These are phyloP conservation scores for Amanita brunnescens DNA, from an alignment of 768 basidiomycete genomes.

Conservation along the genomic window DNA sequence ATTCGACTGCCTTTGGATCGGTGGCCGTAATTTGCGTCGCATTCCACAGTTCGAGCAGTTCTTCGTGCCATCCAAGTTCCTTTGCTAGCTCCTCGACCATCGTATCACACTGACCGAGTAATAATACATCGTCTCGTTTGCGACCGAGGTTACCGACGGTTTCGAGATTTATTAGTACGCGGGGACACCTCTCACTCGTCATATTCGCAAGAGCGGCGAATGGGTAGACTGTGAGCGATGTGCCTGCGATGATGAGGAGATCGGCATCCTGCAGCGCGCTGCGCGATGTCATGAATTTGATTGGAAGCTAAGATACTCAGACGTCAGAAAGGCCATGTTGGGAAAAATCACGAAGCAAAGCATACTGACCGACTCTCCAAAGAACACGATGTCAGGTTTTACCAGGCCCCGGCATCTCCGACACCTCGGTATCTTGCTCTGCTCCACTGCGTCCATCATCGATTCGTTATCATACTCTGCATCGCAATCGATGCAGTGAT, in stretches of 20 bases:
- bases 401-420: constrained; percentile 59
- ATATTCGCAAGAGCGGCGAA: constrained; percentile 71
- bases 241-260: constrained; percentile 85
- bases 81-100: constrained; percentile 51
- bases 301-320: constrained; percentile 50
- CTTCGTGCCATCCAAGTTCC: constrained; percentile 69
- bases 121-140: constrained; percentile 47
- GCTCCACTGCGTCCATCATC: constrained; percentile 56
- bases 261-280: constrained; percentile 57
- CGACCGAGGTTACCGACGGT: constrained; percentile 58
- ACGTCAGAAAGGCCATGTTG: not conserved
- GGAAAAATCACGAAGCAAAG: too few species aligned
- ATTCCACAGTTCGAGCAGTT: constrained; percentile 47
- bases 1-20: constrained; percentile 3
- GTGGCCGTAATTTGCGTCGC: constrained; percentile 28
- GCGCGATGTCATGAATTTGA: constrained; percentile 51
- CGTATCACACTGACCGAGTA: constrained; percentile 67
- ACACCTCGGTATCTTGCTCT: constrained; percentile 65
- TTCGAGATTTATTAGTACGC: constrained; percentile 87
- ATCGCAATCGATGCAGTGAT: constrained; percentile 74
- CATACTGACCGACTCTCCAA: constrained; percentile 63
- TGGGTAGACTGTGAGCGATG: constrained; percentile 79
- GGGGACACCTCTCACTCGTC: constrained; percentile 52
- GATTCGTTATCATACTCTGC: constrained; percentile 49
- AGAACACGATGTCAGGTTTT: constrained; percentile 95